Evolutionary conservation across 169 alveolate genomes (phyloP).

Genomic region (Eimeria maxima): DNA sequence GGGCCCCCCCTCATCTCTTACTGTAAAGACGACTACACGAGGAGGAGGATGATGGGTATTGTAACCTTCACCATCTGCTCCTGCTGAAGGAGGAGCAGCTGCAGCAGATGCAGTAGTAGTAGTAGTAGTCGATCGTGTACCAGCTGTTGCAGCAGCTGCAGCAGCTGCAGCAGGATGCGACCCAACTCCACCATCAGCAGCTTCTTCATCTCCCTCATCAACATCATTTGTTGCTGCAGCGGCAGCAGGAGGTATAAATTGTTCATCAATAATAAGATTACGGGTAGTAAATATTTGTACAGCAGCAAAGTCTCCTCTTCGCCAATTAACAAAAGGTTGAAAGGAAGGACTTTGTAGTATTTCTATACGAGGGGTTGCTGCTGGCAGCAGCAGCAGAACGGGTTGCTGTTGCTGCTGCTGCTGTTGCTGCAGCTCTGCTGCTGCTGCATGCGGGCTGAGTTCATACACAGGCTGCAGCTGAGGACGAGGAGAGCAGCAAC

Average conservation of each 20-base stretch:
- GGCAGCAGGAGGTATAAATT: neutral
- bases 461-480: neutral
- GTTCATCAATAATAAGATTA: neutral
- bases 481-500: neutral
- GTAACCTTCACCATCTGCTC: neutral
- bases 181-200: too few species aligned
- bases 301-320: neutral
- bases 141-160: neutral
- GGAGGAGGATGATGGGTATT: neutral
- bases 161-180: neutral
- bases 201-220: too few species aligned
- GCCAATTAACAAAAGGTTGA: neutral
- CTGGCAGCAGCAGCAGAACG: constrained; percentile 19
- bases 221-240: constrained; percentile 22
- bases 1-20: neutral
- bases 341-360: neutral
- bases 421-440: too few species aligned
- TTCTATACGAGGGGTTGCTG: neutral
- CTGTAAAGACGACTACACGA: neutral
- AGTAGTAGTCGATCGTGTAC: too few species aligned
- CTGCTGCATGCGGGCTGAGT: neutral
- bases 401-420: constrained; percentile 22
- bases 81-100: neutral
- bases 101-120: too few species aligned
- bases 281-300: neutral